phyloP scores from a whole-genome alignment of 371 early-diverging fungal genomes.

The Umbelopsis sp. region DNA sequence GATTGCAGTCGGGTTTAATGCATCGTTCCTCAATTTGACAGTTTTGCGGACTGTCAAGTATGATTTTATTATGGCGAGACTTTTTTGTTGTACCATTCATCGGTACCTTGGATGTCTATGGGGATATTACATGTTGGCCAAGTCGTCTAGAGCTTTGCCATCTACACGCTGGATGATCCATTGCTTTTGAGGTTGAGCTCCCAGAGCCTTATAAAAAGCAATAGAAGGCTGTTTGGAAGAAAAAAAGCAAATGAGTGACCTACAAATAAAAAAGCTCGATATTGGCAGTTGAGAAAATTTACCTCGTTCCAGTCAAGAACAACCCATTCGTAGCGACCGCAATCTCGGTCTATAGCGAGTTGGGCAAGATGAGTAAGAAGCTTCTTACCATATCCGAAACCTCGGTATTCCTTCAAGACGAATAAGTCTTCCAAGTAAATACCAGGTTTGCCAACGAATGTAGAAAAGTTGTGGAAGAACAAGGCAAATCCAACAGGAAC shows the following conservation, averaged over 20 bases:
- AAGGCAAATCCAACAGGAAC: conserved; percentile 78
- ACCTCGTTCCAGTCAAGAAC: conserved; percentile 77
- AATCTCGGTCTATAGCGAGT: conserved; percentile 65
- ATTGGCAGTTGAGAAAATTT: not conserved
- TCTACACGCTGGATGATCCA: conserved; percentile 74
- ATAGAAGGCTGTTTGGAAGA: conserved; percentile 44
- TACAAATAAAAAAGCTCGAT: not conserved
- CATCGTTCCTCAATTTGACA: too few species aligned
- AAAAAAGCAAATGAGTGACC: not conserved
- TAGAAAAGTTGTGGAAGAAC: conserved; percentile 84
- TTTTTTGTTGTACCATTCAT: too few species aligned
- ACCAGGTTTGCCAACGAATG: conserved; percentile 76
- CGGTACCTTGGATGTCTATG: too few species aligned
- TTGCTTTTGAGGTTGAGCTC: conserved; percentile 64
- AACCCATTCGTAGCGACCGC: conserved; percentile 81
- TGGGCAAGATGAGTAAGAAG: conserved; percentile 72
- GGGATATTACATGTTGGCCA: conserved; percentile 45
- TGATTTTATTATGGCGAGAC: too few species aligned
- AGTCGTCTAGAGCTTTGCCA: conserved; percentile 57
- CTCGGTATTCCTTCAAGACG: conserved; percentile 70
- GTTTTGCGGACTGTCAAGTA: too few species aligned
- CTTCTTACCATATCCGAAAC: conserved; percentile 70
- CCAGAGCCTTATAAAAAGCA: conserved; percentile 63
- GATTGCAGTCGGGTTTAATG: too few species aligned
- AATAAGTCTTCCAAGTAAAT: conserved; percentile 86